Conservation (phyloP, 768 basidiomycete genomes). For the Leccinum arenicola region DNA sequence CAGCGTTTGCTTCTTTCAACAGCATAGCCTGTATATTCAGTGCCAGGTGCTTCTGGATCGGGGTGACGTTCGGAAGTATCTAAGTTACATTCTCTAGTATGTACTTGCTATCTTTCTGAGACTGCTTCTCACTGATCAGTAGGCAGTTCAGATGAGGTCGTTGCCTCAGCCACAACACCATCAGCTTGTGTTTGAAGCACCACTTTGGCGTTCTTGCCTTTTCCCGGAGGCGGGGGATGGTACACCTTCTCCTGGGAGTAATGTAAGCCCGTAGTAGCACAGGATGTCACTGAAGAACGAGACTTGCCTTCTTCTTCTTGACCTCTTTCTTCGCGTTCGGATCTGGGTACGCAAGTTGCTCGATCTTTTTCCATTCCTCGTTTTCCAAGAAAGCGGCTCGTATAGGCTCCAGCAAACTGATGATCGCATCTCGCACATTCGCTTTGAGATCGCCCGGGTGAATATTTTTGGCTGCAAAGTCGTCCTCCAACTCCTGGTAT, state of each 20-base stretch:
- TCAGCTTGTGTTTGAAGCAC: background rate
- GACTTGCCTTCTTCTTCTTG: constrained; percentile 56
- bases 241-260: constrained; percentile 69
- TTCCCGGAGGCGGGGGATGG: constrained; percentile 81
- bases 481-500: constrained; percentile 65
- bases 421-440: constrained; percentile 71
- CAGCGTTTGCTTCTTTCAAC: too few species aligned
- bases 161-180: background rate
- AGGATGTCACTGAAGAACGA: background rate
- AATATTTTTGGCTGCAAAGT: constrained; percentile 72
- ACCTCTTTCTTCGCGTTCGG: constrained; percentile 59
- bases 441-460: constrained; percentile 92
- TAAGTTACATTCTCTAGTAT: background rate
- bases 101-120: background rate
- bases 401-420: constrained; percentile 75
- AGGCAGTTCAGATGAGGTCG: background rate
- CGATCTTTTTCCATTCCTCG: constrained; percentile 78
- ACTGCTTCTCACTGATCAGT: background rate
- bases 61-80: too few species aligned
- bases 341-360: constrained; percentile 82
- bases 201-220: constrained; percentile 51
- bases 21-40: too few species aligned
- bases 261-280: background rate
- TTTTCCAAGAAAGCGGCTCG: constrained; percentile 71
- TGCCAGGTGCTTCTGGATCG: too few species aligned